Conservation (phyloP, 192 early-diverging fungal genomes). For the Linnemannia elongata region DNA sequence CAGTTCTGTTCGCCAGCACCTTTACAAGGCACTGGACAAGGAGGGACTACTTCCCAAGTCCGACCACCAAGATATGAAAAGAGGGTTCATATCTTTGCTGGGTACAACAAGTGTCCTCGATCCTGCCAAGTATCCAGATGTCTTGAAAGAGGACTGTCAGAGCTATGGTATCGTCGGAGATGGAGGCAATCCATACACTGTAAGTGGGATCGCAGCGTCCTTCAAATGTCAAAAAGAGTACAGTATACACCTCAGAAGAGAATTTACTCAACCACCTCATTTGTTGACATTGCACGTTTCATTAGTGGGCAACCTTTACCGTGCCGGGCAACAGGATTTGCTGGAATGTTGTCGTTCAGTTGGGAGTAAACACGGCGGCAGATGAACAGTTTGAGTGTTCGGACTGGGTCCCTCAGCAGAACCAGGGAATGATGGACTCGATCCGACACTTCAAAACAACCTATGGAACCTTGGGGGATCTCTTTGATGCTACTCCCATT, state of each 20-base stretch:
- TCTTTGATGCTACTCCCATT: neutral
- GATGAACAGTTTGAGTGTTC: neutral
- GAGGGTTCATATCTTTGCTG: conserved; percentile 9
- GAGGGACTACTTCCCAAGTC: neutral
- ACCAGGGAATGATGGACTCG: conserved; percentile 2
- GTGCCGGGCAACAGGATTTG: conserved; percentile 21
- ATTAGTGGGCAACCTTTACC: conserved; percentile 14
- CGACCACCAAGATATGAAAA: neutral
- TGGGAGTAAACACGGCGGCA: neutral
- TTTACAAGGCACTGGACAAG: neutral
- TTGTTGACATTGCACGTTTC: no score
- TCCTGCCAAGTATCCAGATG: neutral
- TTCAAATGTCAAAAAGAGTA: no score
- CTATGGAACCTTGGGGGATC: neutral
- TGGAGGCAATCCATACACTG: neutral
- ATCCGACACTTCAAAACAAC: conserved; percentile 13
- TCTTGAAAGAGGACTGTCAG: conserved; percentile 6
- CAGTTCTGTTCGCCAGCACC: conserved; percentile 3
- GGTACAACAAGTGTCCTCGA: neutral
- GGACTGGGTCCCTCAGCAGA: neutral
- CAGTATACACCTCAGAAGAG: neutral
- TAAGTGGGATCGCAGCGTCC: neutral
- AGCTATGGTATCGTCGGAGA: conserved; percentile 11
- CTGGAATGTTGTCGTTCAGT: conserved; percentile 20
- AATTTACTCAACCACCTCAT: neutral